These are phyloP conservation scores for Cystofilobasidium capitatum DNA, from an alignment of 768 basidiomycete species.

Conservation along the genomic window DNA sequence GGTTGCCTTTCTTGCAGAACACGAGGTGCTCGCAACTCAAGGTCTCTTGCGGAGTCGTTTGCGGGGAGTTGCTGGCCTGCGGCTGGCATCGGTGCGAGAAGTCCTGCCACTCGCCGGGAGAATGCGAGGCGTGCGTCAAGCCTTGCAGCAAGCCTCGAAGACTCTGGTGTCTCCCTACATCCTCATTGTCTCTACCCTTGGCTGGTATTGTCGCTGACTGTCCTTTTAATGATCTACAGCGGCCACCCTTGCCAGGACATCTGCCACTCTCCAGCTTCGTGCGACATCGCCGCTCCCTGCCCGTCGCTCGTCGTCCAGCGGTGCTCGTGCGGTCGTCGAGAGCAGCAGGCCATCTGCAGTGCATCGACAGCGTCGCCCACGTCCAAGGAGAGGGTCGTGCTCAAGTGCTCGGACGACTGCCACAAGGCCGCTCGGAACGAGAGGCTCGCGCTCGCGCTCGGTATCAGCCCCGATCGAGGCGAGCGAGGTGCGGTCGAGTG, in stretches of 20 bases:
- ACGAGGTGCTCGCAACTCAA: conserved; percentile 71
- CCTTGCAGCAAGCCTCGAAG: conserved; percentile 79
- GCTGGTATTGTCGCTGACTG: background rate
- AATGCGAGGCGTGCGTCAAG: conserved; percentile 65
- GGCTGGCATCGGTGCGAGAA: conserved; percentile 83
- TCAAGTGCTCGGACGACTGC: conserved; percentile 72
- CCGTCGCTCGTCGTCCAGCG: conserved; percentile 52
- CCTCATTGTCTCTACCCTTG: background rate
- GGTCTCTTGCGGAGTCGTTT: conserved; percentile 73
- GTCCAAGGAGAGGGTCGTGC: conserved; percentile 44
- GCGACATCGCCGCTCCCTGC: conserved; percentile 72
- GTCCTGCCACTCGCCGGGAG: conserved; percentile 61
- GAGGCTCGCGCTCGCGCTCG: conserved; percentile 78
- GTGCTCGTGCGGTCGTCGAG: conserved; percentile 76
- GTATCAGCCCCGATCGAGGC: conserved; percentile 50
- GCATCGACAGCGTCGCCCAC: conserved; percentile 46
- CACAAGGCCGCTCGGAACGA: conserved; percentile 75
- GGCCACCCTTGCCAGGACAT: conserved; percentile 64
- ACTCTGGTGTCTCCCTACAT: conserved; percentile 54
- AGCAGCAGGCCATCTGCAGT: conserved; percentile 64
- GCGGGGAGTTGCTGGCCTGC: conserved; percentile 69
- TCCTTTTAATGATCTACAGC: conserved; percentile 7
- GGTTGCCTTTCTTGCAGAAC: conserved; percentile 44
- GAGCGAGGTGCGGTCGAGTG: conserved; percentile 42
- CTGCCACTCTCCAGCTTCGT: conserved; percentile 83